Conservation (phyloP, 139 green algal genomes). For the Eudorina sp. region DNA sequence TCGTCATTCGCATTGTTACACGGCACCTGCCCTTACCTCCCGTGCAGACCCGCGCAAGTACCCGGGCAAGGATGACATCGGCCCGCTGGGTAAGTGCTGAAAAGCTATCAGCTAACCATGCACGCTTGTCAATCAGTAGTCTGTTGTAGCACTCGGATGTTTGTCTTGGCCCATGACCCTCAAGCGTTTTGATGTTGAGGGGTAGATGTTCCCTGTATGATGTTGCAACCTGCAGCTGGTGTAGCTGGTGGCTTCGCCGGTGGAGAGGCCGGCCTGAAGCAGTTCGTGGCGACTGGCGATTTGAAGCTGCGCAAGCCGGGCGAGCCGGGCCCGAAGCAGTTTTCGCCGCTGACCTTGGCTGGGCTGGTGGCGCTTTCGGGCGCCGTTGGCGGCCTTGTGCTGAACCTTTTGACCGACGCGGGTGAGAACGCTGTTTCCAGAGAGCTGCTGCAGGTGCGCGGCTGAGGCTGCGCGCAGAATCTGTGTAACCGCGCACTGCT, state of each 20-base stretch:
- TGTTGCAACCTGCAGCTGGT: slow-evolving; percentile 68
- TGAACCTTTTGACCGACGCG: slow-evolving; percentile 68
- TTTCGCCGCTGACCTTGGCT: slow-evolving; percentile 71
- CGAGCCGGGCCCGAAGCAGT: slow-evolving; percentile 56
- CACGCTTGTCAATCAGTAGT: no score
- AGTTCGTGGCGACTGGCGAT: slow-evolving; percentile 82
- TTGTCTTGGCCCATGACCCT: no score
- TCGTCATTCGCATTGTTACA: no score
- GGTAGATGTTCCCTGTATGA: no score
- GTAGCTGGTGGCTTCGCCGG: slow-evolving; percentile 89
- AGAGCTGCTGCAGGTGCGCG: slow-evolving; percentile 48
- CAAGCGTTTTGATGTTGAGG: no score
- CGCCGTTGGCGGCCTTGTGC: slow-evolving; percentile 70
- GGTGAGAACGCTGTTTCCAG: slow-evolving; percentile 52
- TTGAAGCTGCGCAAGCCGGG: slow-evolving; percentile 59
- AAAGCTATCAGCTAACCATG: no score
- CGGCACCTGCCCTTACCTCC: background rate
- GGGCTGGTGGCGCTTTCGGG: slow-evolving; percentile 64
- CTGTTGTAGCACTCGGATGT: no score
- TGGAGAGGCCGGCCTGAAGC: slow-evolving; percentile 82
- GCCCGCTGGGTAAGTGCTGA: slow-evolving; percentile 43
- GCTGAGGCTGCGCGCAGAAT: background rate
- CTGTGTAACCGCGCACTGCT: background rate
- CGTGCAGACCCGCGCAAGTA: slow-evolving; percentile 70
- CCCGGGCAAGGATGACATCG: slow-evolving; percentile 76